These are phyloP conservation scores for Periglandula ipomoeae DNA, from an alignment of 2,329 filamentous ascomycete species.

Conservation along the genomic window DNA sequence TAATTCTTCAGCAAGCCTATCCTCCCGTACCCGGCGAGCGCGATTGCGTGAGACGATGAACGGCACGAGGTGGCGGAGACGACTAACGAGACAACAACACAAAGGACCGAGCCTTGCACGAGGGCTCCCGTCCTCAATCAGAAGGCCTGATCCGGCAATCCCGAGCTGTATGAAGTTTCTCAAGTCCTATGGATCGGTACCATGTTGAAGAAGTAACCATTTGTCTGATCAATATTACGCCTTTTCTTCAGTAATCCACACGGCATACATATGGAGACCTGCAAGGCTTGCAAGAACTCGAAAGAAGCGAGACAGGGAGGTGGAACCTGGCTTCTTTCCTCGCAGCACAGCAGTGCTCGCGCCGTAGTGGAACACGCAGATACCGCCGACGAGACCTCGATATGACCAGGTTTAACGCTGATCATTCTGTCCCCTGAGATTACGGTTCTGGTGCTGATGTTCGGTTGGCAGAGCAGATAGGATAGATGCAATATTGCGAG, in stretches of 20 bases:
- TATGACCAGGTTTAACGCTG: background rate
- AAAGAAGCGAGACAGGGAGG: background rate
- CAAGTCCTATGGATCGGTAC: too few species aligned
- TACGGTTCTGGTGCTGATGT: background rate
- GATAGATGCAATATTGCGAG: too few species aligned
- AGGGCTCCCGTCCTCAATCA: background rate
- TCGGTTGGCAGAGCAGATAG: background rate
- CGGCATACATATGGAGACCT: background rate
- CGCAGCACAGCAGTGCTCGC: background rate
- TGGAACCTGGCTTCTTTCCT: background rate
- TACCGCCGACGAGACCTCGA: background rate
- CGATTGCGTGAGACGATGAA: background rate
- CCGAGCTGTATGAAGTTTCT: background rate
- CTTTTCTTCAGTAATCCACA: background rate
- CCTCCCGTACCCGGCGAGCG: background rate
- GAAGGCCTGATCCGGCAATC: background rate
- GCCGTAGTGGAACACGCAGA: background rate
- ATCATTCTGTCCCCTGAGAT: background rate
- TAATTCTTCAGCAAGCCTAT: background rate
- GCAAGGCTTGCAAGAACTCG: background rate
- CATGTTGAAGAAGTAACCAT: background rate
- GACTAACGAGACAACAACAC: background rate
- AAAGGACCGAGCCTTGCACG: background rate
- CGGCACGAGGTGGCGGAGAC: background rate
- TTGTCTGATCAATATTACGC: background rate